Evolutionary conservation across 73 alveolate genomes (phyloP), one percentile per base, ranked within the genome.

Genomic region (Effrenium voratum): DNA sequence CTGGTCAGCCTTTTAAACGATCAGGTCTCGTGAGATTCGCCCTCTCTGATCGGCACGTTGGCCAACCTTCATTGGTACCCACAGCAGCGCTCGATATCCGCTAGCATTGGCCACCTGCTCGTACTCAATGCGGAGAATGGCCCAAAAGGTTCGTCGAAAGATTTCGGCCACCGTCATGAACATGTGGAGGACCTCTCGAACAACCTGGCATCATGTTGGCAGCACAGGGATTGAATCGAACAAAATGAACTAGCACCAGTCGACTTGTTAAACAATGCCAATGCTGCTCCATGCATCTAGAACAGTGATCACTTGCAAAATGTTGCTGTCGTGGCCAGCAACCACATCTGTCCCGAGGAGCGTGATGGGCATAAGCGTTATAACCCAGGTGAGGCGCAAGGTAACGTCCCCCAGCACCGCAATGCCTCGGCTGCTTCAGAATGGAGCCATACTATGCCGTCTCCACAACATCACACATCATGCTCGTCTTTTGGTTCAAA

Each of bases 41-140:
- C n/a, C n/a, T n/a, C n/a, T n/a, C n/a, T n/a, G n/a, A n/a, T n/a
- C n/a, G 88, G 60, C 88, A 41, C 38, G 34, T 63, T 43, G 66
- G 41, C 38, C 57, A 13, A 41, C 97, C 57, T 90, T 90, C 97
- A 90, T 90, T 1, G 97, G 97, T 43, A 90, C 97, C 97, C 97
- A 90, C 50, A 90, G 44, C 19, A 90, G 75, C 2, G 97, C 97
- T 5, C 97, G 97, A n/a, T 90, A 90, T 36, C 97, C 97, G 68
- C 97, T 90, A 76, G 97, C 97, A 68, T 90, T 90, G 75, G 97
- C 97, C 86, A 90, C 97, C 87, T 90, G 97, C 59, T 90, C 97
- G 50, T 90, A 90, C 41, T 90, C 97, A 22, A 90, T 90, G 36
- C 97, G 97, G 55, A 90, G 97, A 52, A 90, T 90, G 59, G 97